A percentile compares a stretch with the other conserved stretches of the same genome.
Conservation (phyloP, 2,329 filamentous ascomycete species). For the Leptoxyphium fumago region DNA sequence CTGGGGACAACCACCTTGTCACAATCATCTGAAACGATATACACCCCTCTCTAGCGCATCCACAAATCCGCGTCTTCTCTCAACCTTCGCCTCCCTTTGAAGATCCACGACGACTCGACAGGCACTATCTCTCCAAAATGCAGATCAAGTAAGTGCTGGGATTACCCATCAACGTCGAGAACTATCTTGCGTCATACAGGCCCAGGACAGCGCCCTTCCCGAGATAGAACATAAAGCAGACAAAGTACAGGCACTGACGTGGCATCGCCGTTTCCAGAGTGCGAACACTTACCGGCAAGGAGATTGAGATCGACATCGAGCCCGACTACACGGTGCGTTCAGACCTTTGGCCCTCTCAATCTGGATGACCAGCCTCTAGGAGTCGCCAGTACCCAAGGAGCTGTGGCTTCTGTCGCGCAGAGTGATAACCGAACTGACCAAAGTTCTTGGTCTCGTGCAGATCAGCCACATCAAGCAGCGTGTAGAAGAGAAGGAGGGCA, state of each 20-base stretch:
- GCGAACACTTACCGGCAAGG: conserved; percentile 92
- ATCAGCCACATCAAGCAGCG: conserved; percentile 96
- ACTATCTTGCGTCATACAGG: too few relatives aligned
- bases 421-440: too few relatives aligned
- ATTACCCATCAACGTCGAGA: too few relatives aligned
- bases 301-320: conserved; percentile 98
- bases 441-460: conserved; percentile 29
- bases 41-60: background rate
- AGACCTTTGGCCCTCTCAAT: background rate
- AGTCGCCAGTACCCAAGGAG: background rate
- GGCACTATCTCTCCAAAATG: background rate
- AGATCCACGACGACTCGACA: too few relatives aligned
- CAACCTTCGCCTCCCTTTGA: too few relatives aligned
- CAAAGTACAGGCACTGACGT: background rate
- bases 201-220: too few relatives aligned
- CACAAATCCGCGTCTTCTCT: background rate
- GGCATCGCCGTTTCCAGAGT: conserved; percentile 44
- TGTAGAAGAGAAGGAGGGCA: conserved; percentile 97
- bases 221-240: too few relatives aligned
- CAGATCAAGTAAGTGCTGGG: background rate
- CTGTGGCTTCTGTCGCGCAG: background rate
- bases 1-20: background rate
- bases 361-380: background rate
- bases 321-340: conserved; percentile 69
- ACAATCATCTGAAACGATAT: too few relatives aligned